Conservation (phyloP, 129 eudicot species). For the Apium graveolens region DNA sequence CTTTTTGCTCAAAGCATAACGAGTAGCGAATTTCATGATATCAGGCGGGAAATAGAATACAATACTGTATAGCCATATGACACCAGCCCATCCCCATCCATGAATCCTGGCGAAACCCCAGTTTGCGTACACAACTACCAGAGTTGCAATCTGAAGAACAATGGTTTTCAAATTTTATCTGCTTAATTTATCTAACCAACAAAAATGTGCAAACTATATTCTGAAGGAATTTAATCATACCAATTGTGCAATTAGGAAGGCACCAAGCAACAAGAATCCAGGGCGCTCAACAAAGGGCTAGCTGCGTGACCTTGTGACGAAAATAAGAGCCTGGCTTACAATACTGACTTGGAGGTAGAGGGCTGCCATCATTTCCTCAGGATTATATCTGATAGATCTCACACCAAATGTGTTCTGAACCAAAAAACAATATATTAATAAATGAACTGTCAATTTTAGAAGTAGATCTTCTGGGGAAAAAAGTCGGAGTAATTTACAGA, state of each 20-base stretch:
- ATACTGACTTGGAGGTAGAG: too few relatives aligned
- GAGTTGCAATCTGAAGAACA: slow-evolving; percentile 63
- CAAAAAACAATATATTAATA: neutral
- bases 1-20: slow-evolving; percentile 87
- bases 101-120: slow-evolving; percentile 83
- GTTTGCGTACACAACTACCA: slow-evolving; percentile 82
- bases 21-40: slow-evolving; percentile 69
- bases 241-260: too few relatives aligned
- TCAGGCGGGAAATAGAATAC: slow-evolving; percentile 84
- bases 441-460: neutral
- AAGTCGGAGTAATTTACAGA: neutral
- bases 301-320: too few relatives aligned
- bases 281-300: too few relatives aligned
- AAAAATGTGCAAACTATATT: neutral
- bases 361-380: too few relatives aligned
- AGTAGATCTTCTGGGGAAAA: neutral
- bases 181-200: neutral
- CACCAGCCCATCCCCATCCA: slow-evolving; percentile 99
- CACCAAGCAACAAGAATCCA: too few relatives aligned
- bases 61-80: slow-evolving; percentile 78
- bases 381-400: too few relatives aligned
- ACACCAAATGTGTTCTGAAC: too few relatives aligned
- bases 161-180: neutral
- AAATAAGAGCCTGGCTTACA: too few relatives aligned
- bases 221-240: neutral